Evolutionary conservation across 495 filamentous ascomycete species (phyloP), one percentile per base, ranked within the genome.

Genomic region (Penicillium crystallinum): DNA sequence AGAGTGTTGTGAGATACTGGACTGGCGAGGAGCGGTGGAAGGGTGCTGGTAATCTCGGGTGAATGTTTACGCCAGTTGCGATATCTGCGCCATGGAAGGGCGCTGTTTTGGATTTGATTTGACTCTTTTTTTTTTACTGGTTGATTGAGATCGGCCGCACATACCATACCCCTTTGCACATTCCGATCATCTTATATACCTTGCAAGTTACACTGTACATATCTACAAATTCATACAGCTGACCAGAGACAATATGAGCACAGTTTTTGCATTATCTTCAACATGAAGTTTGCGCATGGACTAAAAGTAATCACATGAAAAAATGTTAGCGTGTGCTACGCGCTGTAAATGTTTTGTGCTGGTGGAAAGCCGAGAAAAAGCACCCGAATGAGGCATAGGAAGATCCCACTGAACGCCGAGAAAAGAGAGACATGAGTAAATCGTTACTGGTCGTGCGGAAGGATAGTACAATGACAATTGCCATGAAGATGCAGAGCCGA

Each of bases 1-100:
- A 95, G 66, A 77, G 82, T 39, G 66, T 97, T 66, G 88, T 97
- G 33, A 79, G 95, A 73, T 87, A 83, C 62, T 96, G 84, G 81
- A 87, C 81, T 27, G 72, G 66, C 40, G 77, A 80, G 63, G 70
- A 78, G 57, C 60, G 72, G 45, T 75, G 72, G 75, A 49, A 59
- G 35, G 66, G 66, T 9, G 25, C 38, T 35, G 42, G 36, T 7
- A 43, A 34, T 22, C 3, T 44, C 8, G 54, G 39, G 12, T 56
- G 54, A 54, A 65, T 41, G 11, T 6, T 22, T 29, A 11, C 3
- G 25, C 23, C 7, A 27, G 10, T 21, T 22, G n/a, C 22, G 14
- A 50, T 17, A 27, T 27, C 7, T 27, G 12, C 33, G 17, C 11
- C 25, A 42, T 34, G 6, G 23, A 27, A 7, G 14, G 21, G 21